phyloP scores from a whole-genome alignment of 352 stramenopile species.

The Phytophthora agathidicida region DNA sequence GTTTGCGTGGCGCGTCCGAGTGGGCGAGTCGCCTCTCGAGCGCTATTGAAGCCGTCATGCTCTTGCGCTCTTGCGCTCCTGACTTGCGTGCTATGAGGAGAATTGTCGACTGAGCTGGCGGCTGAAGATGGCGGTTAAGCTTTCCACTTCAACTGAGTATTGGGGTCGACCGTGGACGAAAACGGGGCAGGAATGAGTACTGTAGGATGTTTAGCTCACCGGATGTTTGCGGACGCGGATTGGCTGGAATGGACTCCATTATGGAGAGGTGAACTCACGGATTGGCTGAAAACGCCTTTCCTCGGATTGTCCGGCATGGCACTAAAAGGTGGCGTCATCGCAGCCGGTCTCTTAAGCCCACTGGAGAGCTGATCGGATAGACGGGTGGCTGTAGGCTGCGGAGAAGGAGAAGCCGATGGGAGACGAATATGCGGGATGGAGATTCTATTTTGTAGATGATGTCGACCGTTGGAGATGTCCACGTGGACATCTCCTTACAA shows the following conservation, averaged over 20 bases:
- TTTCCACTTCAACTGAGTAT: slow-evolving; percentile 13
- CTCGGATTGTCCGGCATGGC: too few species aligned
- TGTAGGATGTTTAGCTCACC: slow-evolving; percentile 15
- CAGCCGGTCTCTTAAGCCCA: background rate
- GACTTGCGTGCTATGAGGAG: background rate
- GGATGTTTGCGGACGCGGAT: slow-evolving; percentile 9
- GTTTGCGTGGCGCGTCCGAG: background rate
- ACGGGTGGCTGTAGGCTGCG: background rate
- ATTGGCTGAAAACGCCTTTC: slow-evolving; percentile 14
- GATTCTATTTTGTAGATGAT: too few species aligned
- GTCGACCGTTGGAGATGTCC: too few species aligned
- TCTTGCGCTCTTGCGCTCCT: too few species aligned
- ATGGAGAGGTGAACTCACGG: background rate
- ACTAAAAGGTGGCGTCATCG: slow-evolving; percentile 22
- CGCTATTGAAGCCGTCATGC: slow-evolving; percentile 18
- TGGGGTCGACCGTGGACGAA: slow-evolving; percentile 5
- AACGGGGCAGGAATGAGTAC: slow-evolving; percentile 6
- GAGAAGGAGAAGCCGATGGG: background rate
- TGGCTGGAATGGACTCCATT: slow-evolving; percentile 9
- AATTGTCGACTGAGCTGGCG: slow-evolving; percentile 24
- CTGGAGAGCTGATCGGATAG: background rate
- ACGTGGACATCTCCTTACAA: too few species aligned
- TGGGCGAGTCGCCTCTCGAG: slow-evolving; percentile 11
- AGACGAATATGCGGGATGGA: too few species aligned
- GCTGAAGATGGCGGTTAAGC: too few species aligned